Evolutionary conservation across 805 yeast species (phyloP).

Genomic region (Candida mattraensis): DNA sequence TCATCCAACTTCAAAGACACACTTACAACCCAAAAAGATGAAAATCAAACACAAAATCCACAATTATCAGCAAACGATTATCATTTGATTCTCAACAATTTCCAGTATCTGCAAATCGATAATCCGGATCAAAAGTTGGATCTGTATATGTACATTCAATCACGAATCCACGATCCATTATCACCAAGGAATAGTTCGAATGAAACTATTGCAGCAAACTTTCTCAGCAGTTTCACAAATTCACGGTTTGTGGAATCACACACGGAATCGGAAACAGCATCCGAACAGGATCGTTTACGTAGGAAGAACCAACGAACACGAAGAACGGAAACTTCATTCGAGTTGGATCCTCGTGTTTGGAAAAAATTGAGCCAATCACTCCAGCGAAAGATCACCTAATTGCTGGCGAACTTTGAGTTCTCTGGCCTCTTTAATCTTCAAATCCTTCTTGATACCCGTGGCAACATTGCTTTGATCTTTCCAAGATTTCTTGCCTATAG

Average conservation of each 20-base stretch:
- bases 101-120: conserved; percentile 9
- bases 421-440: conserved; percentile 27
- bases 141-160: conserved; percentile 21
- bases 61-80: conserved; percentile 10
- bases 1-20: conserved; percentile 3
- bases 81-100: conserved; percentile 14
- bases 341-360: conserved; percentile 5
- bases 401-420: conserved; percentile 24
- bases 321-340: conserved; percentile 11
- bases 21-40: neutral
- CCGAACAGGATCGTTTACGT: neutral
- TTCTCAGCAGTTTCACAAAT: conserved; percentile 14
- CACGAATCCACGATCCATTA: conserved; percentile 10
- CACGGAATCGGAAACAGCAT: neutral
- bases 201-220: conserved; percentile 7
- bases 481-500: conserved; percentile 14
- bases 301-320: conserved; percentile 6
- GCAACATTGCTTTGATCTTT: conserved; percentile 18
- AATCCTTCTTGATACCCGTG: conserved; percentile 26
- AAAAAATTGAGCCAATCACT: conserved; percentile 2
- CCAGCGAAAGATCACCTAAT: conserved; percentile 23
- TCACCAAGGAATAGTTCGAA: conserved; percentile 3
- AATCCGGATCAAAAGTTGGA: conserved; percentile 11
- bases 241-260: conserved; percentile 14
- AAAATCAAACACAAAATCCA: neutral